Evolutionary conservation across 129 eudicot genomes (phyloP).

Genomic region (Solidago caesia): DNA sequence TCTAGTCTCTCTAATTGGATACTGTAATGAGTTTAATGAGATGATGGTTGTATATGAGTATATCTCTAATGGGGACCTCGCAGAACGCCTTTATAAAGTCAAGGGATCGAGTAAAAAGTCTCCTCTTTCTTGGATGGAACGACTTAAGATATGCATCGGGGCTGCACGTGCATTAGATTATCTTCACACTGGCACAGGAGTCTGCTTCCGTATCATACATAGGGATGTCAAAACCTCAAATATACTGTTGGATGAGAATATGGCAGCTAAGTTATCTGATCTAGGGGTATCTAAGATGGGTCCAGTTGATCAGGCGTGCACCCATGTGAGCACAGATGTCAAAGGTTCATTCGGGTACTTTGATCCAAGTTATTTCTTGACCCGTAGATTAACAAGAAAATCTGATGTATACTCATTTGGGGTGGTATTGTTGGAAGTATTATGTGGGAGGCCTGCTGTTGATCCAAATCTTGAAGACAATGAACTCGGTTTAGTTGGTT

Average conservation of each 20-base stretch:
- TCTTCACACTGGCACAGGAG: conserved; percentile 41
- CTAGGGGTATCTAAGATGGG: conserved; percentile 50
- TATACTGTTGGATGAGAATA: conserved; percentile 40
- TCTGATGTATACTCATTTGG: conserved; percentile 55
- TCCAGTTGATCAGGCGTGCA: conserved; percentile 19
- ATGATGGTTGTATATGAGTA: conserved; percentile 45
- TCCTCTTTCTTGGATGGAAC: conserved; percentile 38
- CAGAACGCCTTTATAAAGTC: conserved; percentile 34
- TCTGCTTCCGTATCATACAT: conserved; percentile 35
- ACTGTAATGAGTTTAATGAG: conserved; percentile 40
- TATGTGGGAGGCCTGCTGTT: conserved; percentile 57
- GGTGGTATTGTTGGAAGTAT: conserved; percentile 51
- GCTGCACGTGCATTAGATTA: conserved; percentile 41
- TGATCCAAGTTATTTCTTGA: conserved; percentile 45
- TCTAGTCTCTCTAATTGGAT: conserved; percentile 40
- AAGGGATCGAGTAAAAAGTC: conserved; percentile 4
- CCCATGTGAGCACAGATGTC: conserved; percentile 44
- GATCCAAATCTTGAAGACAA: conserved; percentile 42
- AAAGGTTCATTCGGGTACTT: conserved; percentile 57
- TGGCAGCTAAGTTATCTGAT: conserved; percentile 53
- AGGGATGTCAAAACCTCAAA: conserved; percentile 53
- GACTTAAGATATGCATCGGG: conserved; percentile 42
- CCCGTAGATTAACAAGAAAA: conserved; percentile 47
- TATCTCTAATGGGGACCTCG: conserved; percentile 35
- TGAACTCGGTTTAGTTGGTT: conserved; percentile 40